Conservation (phyloP, 2,329 filamentous ascomycete species). For the Chrysosporium queenslandicum region DNA sequence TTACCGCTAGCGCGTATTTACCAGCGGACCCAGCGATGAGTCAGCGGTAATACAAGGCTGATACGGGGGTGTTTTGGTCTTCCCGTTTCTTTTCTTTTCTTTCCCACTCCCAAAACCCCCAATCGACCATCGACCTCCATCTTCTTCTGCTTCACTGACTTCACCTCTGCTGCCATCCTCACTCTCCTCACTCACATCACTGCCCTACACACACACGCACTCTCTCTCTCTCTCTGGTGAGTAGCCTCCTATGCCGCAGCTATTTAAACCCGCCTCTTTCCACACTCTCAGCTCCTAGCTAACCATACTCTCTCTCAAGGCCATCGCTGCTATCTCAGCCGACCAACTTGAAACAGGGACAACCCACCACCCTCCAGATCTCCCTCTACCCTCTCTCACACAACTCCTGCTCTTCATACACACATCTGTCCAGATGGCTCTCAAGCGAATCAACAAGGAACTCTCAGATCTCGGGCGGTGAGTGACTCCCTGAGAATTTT, state of each 20-base stretch:
- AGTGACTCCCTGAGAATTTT: slow-evolving; percentile 21
- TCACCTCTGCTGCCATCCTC: too few relatives aligned
- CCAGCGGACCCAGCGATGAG: not conserved
- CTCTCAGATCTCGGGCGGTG: slow-evolving; percentile 45
- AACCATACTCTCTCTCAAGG: not conserved
- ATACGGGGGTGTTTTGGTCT: slow-evolving; percentile 14
- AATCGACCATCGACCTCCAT: slow-evolving; percentile 20
- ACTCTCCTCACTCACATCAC: too few relatives aligned
- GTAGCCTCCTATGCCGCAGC: too few relatives aligned
- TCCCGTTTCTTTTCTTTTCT: slow-evolving; percentile 20
- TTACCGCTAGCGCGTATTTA: not conserved
- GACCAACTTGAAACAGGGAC: slow-evolving; percentile 6
- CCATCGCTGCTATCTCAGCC: slow-evolving; percentile 11
- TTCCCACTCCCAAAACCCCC: slow-evolving; percentile 28
- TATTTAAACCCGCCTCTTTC: not conserved
- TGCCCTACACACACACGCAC: too few relatives aligned
- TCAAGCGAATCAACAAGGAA: slow-evolving; percentile 47
- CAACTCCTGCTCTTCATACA: slow-evolving; percentile 12
- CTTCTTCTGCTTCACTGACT: slow-evolving; percentile 9
- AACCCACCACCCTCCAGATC: not conserved
- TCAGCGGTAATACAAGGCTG: slow-evolving; percentile 5
- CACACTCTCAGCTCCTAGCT: not conserved
- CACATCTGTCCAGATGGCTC: slow-evolving; percentile 35
- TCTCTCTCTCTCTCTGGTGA: slow-evolving; percentile 6
- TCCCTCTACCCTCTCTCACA: slow-evolving; percentile 17